Percentiles rank a stretch among this genome's conserved stretches.
Conservation (phyloP, 2,329 filamentous ascomycete genomes). For the Colletotrichum tropicicola region DNA sequence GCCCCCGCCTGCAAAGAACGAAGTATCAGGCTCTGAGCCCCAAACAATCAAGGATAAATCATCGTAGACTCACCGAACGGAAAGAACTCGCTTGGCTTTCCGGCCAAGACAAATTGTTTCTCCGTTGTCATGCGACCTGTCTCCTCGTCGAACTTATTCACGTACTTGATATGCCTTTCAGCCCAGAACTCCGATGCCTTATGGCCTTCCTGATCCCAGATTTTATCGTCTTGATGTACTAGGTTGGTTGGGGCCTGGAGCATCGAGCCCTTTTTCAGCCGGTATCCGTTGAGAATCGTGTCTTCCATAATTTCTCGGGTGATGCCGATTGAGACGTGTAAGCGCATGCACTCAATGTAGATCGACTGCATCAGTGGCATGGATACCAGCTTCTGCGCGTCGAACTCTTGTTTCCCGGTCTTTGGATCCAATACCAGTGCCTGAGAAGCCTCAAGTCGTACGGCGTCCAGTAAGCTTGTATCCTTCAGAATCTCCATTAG, state of each 20-base stretch:
- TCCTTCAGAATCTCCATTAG: slow-evolving; percentile 40
- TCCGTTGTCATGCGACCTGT: not conserved
- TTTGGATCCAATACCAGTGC: slow-evolving; percentile 18
- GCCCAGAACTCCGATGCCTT: slow-evolving; percentile 31
- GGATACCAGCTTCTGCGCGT: slow-evolving; percentile 31
- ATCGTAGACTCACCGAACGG: slow-evolving; percentile 22
- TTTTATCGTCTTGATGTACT: slow-evolving; percentile 30
- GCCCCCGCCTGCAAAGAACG: slow-evolving; percentile 40
- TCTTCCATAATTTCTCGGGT: slow-evolving; percentile 33
- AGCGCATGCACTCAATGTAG: slow-evolving; percentile 37
- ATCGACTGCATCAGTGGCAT: slow-evolving; percentile 38
- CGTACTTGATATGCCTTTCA: slow-evolving; percentile 24
- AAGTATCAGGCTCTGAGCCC: rapidly evolving
- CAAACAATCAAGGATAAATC: not conserved
- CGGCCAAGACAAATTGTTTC: slow-evolving; percentile 9
- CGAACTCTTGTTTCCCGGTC: slow-evolving; percentile 27
- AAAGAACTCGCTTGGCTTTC: slow-evolving; percentile 22
- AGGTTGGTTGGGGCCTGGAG: slow-evolving; percentile 36
- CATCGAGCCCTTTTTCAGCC: slow-evolving; percentile 31
- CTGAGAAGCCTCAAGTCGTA: slow-evolving; percentile 34
- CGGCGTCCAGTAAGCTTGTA: slow-evolving; percentile 26
- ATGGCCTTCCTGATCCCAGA: slow-evolving; percentile 21
- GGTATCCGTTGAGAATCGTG: slow-evolving; percentile 30
- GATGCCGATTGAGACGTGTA: slow-evolving; percentile 36
- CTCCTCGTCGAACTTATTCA: not conserved